Percentiles rank a stretch among this genome's conserved stretches.
Conservation (phyloP, 176 grass and related monocot genomes). For the Alopecurus myosuroides region DNA sequence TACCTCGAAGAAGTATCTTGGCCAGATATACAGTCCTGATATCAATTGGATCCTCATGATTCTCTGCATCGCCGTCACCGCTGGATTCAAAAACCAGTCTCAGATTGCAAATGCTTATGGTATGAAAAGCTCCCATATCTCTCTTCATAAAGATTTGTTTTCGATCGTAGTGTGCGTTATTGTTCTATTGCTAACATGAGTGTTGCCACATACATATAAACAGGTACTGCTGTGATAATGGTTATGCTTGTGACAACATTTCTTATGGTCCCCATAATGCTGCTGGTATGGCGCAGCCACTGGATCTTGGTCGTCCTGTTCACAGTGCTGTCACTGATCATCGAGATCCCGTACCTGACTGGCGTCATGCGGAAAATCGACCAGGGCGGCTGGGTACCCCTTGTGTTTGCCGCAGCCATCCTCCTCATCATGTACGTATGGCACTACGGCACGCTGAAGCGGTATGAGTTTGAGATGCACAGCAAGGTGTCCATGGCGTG, state of each 20-base stretch:
- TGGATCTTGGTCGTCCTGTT: slow-evolving; percentile 57
- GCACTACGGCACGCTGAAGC: slow-evolving; percentile 74
- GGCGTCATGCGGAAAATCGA: slow-evolving; percentile 58
- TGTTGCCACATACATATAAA: neutral
- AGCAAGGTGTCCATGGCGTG: slow-evolving; percentile 90
- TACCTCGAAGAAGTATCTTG: slow-evolving; percentile 71
- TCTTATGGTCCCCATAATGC: slow-evolving; percentile 82
- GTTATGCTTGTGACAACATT: slow-evolving; percentile 93
- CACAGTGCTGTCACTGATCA: slow-evolving; percentile 33
- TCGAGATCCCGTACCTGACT: slow-evolving; percentile 61
- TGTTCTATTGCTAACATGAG: slow-evolving; percentile 5
- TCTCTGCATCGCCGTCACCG: slow-evolving; percentile 73
- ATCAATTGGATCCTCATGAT: slow-evolving; percentile 89
- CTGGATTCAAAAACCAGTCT: slow-evolving; percentile 59
- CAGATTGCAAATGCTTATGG: slow-evolving; percentile 94
- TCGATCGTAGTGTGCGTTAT: neutral
- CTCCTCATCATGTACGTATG: slow-evolving; percentile 75
- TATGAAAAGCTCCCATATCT: neutral
- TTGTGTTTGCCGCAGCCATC: slow-evolving; percentile 48
- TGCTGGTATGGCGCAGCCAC: slow-evolving; percentile 85
- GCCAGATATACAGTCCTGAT: slow-evolving; percentile 93
- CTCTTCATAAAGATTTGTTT: neutral
- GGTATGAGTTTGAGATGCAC: slow-evolving; percentile 76
- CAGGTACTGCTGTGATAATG: slow-evolving; percentile 91
- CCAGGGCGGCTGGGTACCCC: slow-evolving; percentile 74